Evolutionary conservation across 768 basidiomycete genomes (phyloP), one percentile per base, ranked within the genome.

Genomic region (Tricholoma saponaceum): DNA sequence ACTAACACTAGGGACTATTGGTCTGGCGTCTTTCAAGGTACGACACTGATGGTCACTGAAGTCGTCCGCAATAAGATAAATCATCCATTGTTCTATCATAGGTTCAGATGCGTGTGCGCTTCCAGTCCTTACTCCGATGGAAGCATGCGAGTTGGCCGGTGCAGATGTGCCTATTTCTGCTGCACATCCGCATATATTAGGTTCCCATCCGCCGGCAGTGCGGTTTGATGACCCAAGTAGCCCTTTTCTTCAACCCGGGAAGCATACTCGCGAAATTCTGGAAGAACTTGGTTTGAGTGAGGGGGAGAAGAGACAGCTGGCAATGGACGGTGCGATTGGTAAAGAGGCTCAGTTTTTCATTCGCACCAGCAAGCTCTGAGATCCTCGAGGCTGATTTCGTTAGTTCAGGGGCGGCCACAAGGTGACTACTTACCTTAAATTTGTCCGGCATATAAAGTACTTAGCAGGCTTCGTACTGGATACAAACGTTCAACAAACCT

Each of bases 71-170:
- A 28, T 12, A 46, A 32, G n/a, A 30, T 28, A 43, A 35, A 25
- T 59, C 37, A 12, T 46, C 9, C 12, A 33, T 49, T 51, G 3
- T 20, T 12, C 39, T 39, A 23, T 22, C 39, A 18, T 64, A 91
- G 89, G 79, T 26, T 86, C 81, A 12, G 90, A 92, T 58, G 85
- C 87, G 7, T 92, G 90, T 65, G 79, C 79, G 9, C 71, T 88
- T 13, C 89, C 90, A 0, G 85, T 92, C 28, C 75, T 91, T 25
- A 77, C 82, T 4, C 79, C 86, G 0, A 64, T 70, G 23, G 89
- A 92, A 76, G 88, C 86, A 4, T 78, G 75, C 1, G 70, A 67
- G 30, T 67, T 79, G 23, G 70, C 77, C 56, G 62, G 74, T 13
- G 64, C 74, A 3, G 70, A 67, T 6, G 73, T 71, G 16, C 39